These are phyloP conservation scores for Aquilaria yunnanensis DNA, from an alignment of 345 rosid species.

Conservation along the genomic window DNA sequence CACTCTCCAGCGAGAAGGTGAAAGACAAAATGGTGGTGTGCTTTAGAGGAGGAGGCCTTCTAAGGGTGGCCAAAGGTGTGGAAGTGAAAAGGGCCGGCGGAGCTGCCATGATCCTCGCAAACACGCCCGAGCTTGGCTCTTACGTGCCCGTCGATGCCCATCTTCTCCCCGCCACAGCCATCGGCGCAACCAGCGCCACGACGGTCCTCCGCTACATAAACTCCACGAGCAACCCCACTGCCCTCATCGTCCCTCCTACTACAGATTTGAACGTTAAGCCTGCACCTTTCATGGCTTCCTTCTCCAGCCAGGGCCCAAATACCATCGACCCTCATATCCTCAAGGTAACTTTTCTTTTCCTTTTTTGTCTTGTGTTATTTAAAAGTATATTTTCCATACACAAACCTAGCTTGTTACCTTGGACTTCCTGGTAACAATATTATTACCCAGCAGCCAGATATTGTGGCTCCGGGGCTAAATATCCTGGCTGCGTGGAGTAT, in stretches of 20 bases:
- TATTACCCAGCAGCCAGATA: constrained; percentile 48
- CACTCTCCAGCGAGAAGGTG: constrained; percentile 47
- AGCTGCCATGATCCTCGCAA: constrained; percentile 63
- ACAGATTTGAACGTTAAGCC: constrained; percentile 41
- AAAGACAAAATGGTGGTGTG: constrained; percentile 83
- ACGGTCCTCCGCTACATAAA: constrained; percentile 49
- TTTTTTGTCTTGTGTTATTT: neutral
- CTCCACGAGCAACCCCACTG: constrained; percentile 49
- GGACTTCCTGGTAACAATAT: too few relatives aligned
- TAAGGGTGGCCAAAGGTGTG: constrained; percentile 52
- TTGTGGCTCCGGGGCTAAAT: constrained; percentile 71
- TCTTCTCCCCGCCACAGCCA: constrained; percentile 50
- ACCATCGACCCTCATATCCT: constrained; percentile 51
- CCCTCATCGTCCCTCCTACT: constrained; percentile 31
- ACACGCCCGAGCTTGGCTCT: constrained; percentile 25
- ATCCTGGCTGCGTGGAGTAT: constrained; percentile 87
- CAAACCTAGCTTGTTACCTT: neutral
- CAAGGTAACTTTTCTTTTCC: constrained; percentile 39
- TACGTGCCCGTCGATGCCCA: constrained; percentile 36
- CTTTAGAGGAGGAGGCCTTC: constrained; percentile 47
- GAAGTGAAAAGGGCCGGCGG: constrained; percentile 88
- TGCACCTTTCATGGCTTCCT: constrained; percentile 65
- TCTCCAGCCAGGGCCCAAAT: constrained; percentile 77
- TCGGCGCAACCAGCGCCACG: constrained; percentile 22
- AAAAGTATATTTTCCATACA: neutral